phyloP scores from a whole-genome alignment of 306 rosid genomes.

The Vigna nakashimae region DNA sequence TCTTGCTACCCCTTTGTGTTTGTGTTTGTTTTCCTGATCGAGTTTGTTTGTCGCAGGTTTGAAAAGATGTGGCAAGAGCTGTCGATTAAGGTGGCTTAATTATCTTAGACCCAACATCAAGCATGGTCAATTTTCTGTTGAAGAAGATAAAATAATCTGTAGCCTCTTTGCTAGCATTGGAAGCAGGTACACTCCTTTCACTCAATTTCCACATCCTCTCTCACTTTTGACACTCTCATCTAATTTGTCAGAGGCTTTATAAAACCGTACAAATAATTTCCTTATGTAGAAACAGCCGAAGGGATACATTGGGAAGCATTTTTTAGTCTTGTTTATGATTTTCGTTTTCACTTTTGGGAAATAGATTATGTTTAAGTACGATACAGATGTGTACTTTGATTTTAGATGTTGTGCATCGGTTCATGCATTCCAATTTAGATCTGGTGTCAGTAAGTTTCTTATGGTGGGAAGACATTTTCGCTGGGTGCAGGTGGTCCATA shows the following conservation, averaged over 20 bases:
- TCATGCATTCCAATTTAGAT: slow-evolving; percentile 45
- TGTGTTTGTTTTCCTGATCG: slow-evolving; percentile 6
- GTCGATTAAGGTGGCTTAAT: slow-evolving; percentile 95
- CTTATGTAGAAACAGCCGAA: neutral
- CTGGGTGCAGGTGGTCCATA: slow-evolving; percentile 81
- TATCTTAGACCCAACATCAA: slow-evolving; percentile 93
- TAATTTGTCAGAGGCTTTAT: neutral
- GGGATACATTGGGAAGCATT: neutral
- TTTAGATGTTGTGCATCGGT: slow-evolving; percentile 6
- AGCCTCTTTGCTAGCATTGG: slow-evolving; percentile 86
- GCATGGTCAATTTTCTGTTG: slow-evolving; percentile 88
- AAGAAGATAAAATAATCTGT: slow-evolving; percentile 82
- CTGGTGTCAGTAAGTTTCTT: slow-evolving; percentile 15
- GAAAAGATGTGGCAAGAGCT: slow-evolving; percentile 94
- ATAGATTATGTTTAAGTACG: neutral
- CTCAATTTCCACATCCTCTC: neutral
- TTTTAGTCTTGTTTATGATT: neutral
- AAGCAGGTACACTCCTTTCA: slow-evolving; percentile 69
- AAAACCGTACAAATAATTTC: slow-evolving; percentile 21
- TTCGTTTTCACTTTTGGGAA: slow-evolving; percentile 1
- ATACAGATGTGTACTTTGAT: neutral
- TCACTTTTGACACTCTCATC: neutral
- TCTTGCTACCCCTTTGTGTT: neutral
- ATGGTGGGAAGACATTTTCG: slow-evolving; percentile 19
- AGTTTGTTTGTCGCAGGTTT: slow-evolving; percentile 62